A percentile compares a stretch with the other conserved stretches of the same genome.
phyloP scores from a whole-genome alignment of 495 filamentous ascomycete genomes.

The Penicillium soppii region DNA sequence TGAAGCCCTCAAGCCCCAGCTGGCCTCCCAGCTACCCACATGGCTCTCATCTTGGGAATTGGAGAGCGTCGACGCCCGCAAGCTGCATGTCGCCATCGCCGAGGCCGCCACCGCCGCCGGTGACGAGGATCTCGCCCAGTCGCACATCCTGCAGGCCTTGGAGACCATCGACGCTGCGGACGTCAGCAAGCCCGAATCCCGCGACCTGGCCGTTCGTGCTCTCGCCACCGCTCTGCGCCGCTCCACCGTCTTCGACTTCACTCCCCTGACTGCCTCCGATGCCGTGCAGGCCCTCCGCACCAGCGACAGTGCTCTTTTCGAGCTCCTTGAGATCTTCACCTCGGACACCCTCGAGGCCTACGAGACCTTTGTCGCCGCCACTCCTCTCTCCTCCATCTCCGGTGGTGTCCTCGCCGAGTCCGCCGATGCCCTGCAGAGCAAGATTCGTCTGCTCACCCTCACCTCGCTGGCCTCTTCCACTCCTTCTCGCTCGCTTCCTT shows the following conservation, averaged over 20 bases:
- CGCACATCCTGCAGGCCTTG: constrained; percentile 79
- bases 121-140: constrained; percentile 75
- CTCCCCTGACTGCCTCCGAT: constrained; percentile 83
- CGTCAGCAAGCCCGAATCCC: constrained; percentile 65
- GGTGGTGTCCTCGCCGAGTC: constrained; percentile 53
- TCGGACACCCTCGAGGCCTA: constrained; percentile 92
- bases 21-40: constrained; percentile 68
- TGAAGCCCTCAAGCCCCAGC: constrained; percentile 74
- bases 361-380: constrained; percentile 73
- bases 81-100: constrained; percentile 74
- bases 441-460: constrained; percentile 94
- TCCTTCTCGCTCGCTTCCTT: constrained; percentile 79
- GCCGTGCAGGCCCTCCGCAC: constrained; percentile 81
- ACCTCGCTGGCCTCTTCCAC: constrained; percentile 82
- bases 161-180: constrained; percentile 79
- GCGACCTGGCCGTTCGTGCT: constrained; percentile 78
- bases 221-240: constrained; percentile 77
- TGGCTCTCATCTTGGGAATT: constrained; percentile 86
- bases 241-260: constrained; percentile 85
- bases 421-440: constrained; percentile 78
- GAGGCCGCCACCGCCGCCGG: constrained; percentile 74
- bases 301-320: constrained; percentile 77
- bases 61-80: constrained; percentile 75
- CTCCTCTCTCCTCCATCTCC: constrained; percentile 43
- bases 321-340: constrained; percentile 93